A percentile compares a stretch with the other conserved stretches of the same genome.
phyloP scores from a whole-genome alignment of 345 rosid genomes.

The Eucalyptus shirleyi region DNA sequence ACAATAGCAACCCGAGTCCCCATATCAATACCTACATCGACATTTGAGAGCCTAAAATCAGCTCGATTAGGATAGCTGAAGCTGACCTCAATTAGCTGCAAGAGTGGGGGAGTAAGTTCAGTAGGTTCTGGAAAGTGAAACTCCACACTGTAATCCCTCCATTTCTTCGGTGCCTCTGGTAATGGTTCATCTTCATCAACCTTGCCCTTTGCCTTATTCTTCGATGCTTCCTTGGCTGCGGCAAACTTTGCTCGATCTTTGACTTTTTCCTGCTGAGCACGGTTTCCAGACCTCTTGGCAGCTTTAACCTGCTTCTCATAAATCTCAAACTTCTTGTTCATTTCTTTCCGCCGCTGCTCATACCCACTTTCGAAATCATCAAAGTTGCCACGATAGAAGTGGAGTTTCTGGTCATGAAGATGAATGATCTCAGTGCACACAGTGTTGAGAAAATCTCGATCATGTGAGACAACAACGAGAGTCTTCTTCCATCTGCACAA shows the following conservation, averaged over 20 bases:
- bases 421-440: conserved; percentile 89
- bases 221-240: conserved; percentile 72
- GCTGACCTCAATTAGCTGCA: conserved; percentile 86
- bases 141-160: conserved; percentile 91
- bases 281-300: conserved; percentile 73
- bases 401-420: conserved; percentile 79
- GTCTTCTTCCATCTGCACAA: conserved; percentile 91
- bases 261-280: conserved; percentile 81
- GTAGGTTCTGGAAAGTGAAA: conserved; percentile 98
- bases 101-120: conserved; percentile 84
- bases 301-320: conserved; percentile 79
- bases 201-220: conserved; percentile 66
- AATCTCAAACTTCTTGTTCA: conserved; percentile 70
- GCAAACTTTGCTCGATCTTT: conserved; percentile 67
- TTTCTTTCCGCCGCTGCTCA: conserved; percentile 85
- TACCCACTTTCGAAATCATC: conserved; percentile 79
- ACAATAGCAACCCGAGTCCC: conserved; percentile 92
- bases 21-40: conserved; percentile 98
- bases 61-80: conserved; percentile 75
- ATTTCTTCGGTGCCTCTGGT: conserved; percentile 73
- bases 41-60: conserved; percentile 70
- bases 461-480: conserved; percentile 89
- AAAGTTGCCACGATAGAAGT: conserved; percentile 78
- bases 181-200: conserved; percentile 59
- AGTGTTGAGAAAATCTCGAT: conserved; percentile 86